Evolutionary conservation across 2,329 filamentous ascomycete genomes (phyloP), one percentile per base, ranked within the genome.

Genomic region (Fonsecaea nubica): DNA sequence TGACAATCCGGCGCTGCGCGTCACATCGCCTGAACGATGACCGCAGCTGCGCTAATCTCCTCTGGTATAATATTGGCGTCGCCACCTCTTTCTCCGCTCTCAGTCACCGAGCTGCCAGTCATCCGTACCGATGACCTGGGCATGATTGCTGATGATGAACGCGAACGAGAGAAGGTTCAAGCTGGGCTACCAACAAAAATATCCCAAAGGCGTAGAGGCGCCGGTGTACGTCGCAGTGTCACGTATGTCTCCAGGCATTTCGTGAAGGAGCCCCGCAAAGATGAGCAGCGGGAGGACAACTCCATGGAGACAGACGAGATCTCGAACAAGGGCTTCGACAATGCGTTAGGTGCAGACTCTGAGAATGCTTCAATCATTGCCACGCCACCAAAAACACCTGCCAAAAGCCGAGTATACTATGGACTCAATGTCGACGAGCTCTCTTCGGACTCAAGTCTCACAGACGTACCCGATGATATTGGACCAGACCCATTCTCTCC

Each of bases 391-490:
- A 56, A 52, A n/a, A 69, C 68, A 21, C 71, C 69, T 25, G 60
- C 56, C 15, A 38, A 21, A 53, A 38, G 55, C 50, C 68, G 66
- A 10, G 68, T 72, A 32, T 67, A 66, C 45, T 65, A 67, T 57
- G 70, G 69, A 54, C 30, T 71, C 42, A 67, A 71, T 40, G 40
- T 71, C 60, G 71, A 72, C 45, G 71, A 72, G 13, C 56, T 78
- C 35, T 74, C 72, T 2, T 76, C 77, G 2, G 77, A 78, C 62
- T 78, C 76, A 15, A 72, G 72, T 32, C 71, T 79, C 45, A 78
- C 75, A 45, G 77, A 79, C 69, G 73, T 74, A 6, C 75, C 75
- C 1, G 75, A 74, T 63, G 77, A 79, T 67, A 63, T 75, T 32
- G 70, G 69, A n/a, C 58, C 65, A 6, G 66, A 72, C 55, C 68